These are phyloP conservation scores for Chlamydomonas applanata DNA, from an alignment of 139 green algal species.

Conservation along the genomic window DNA sequence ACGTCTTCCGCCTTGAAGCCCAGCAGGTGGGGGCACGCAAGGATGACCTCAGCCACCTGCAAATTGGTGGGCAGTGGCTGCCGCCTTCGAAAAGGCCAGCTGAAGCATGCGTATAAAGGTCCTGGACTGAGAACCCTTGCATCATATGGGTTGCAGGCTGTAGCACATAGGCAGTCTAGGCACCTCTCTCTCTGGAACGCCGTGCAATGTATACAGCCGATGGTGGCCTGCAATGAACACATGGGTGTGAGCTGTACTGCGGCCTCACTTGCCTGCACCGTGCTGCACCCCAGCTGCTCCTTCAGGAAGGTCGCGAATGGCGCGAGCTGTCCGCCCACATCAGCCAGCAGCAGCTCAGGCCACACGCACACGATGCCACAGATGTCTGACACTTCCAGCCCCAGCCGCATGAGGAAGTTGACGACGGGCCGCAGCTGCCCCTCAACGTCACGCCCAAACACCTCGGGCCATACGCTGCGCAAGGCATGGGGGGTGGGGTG, in stretches of 20 bases:
- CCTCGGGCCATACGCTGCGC: conserved; percentile 19
- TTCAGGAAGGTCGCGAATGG: background rate
- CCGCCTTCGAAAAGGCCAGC: no score
- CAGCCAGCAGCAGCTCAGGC: conserved; percentile 3
- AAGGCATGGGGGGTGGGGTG: no score
- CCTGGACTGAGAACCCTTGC: no score
- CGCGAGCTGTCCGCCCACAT: background rate
- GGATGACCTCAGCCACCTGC: conserved; percentile 8
- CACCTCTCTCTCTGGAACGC: no score
- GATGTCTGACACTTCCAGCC: conserved; percentile 32
- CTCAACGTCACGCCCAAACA: conserved; percentile 34
- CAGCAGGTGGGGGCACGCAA: conserved; percentile 9
- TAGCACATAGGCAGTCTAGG: no score
- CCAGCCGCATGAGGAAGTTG: conserved; percentile 32
- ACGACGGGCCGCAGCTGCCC: conserved; percentile 35
- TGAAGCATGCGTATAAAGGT: no score
- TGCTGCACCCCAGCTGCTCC: conserved; percentile 2
- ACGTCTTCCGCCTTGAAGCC: conserved; percentile 5
- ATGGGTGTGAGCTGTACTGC: no score
- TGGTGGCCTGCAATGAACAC: no score
- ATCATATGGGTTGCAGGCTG: no score
- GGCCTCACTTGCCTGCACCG: no score
- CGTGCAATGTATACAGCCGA: no score
- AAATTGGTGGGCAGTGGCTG: no score
- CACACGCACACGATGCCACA: conserved; percentile 3